These are phyloP conservation scores for Rutstroemia sydowiana DNA, from an alignment of 2,329 filamentous ascomycete species.

Conservation along the genomic window DNA sequence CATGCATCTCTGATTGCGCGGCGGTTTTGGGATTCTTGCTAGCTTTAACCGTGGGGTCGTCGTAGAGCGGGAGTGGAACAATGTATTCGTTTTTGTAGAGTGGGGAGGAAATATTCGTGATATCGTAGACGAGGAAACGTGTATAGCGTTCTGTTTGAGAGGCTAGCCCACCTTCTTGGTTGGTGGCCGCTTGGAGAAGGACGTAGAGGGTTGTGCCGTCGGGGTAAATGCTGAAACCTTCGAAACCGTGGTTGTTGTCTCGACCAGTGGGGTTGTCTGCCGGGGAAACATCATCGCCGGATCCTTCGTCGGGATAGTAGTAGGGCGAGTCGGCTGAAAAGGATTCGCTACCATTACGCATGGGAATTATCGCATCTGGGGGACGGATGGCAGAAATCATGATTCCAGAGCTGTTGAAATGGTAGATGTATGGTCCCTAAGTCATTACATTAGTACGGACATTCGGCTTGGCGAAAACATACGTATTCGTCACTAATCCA, in stretches of 20 bases:
- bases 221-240: conserved; percentile 56
- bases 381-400: conserved; percentile 59
- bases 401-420: conserved; percentile 49
- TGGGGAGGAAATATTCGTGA: conserved; percentile 38
- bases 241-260: conserved; percentile 69
- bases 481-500: conserved; percentile 58
- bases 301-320: conserved; percentile 40
- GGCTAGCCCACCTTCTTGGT: conserved; percentile 52
- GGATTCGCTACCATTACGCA: conserved; percentile 51
- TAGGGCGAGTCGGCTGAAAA: conserved; percentile 61
- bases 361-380: conserved; percentile 55
- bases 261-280: conserved; percentile 53
- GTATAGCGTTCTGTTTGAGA: conserved; percentile 48
- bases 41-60: conserved; percentile 35
- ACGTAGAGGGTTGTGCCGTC: conserved; percentile 58
- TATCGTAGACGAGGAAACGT: conserved; percentile 57
- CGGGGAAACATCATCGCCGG: conserved; percentile 41
- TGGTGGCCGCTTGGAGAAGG: conserved; percentile 57
- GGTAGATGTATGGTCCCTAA: conserved; percentile 58
- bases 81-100: conserved; percentile 54
- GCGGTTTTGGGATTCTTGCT: conserved; percentile 47
- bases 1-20: conserved; percentile 62
- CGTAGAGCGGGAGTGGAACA: conserved; percentile 55
- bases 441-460: background rate
- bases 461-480: background rate